Evolutionary conservation across 257 asterid species (phyloP).

Genomic region (Avicennia marina): DNA sequence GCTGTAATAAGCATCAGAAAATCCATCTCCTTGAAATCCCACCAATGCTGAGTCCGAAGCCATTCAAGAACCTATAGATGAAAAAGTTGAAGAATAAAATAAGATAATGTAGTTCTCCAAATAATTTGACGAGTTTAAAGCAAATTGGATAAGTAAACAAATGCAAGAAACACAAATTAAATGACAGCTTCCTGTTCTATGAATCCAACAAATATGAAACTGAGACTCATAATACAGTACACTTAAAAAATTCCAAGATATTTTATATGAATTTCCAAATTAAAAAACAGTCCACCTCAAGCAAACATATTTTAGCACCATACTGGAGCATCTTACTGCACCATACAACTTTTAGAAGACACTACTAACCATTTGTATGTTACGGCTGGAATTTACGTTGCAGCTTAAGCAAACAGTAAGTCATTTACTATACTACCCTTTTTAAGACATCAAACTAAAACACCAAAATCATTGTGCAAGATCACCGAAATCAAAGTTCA

Average conservation of each 20-base stretch:
- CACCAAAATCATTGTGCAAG: too few species aligned
- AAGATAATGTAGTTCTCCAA: not conserved
- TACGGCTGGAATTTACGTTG: too few species aligned
- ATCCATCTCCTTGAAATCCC: constrained; percentile 96
- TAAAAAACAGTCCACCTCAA: not conserved
- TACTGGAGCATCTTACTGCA: not conserved
- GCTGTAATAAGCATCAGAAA: constrained; percentile 92
- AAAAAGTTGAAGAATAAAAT: constrained; percentile 10
- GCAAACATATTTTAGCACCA: not conserved
- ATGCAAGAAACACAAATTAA: constrained; percentile 4
- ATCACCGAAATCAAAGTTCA: too few species aligned
- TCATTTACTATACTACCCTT: too few species aligned
- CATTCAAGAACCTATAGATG: constrained; percentile 76
- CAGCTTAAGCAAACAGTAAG: too few species aligned
- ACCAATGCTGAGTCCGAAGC: constrained; percentile 94
- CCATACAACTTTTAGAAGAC: too few species aligned
- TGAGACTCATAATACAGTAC: not conserved
- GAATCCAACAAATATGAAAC: not conserved
- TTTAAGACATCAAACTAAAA: too few species aligned
- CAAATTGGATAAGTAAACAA: not conserved
- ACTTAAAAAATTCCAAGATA: too few species aligned
- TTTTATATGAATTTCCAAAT: constrained; percentile 1
- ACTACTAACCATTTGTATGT: too few species aligned
- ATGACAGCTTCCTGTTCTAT: not conserved
- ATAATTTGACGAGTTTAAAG: not conserved